Conservation (phyloP, 75 land plant genomes). For the Chamaecyparis obtusa region DNA sequence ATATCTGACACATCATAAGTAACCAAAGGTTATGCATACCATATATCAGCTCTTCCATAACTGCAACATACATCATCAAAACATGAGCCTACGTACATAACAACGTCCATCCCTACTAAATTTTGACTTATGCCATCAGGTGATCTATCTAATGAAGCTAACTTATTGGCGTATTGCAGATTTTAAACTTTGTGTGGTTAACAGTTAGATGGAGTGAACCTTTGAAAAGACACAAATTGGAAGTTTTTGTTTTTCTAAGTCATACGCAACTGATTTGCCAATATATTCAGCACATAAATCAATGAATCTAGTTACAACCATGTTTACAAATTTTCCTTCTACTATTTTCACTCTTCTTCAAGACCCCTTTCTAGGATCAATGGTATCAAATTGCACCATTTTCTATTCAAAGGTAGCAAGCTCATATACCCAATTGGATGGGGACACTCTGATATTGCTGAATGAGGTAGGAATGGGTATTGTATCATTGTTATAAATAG, state of each 20-base stretch:
- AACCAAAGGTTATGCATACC: background rate
- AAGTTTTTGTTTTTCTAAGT: background rate
- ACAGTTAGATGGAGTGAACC: background rate
- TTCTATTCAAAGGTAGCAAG: background rate
- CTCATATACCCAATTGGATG: background rate
- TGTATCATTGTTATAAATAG: background rate
- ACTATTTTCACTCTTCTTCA: no score
- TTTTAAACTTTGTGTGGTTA: background rate
- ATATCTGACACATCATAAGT: background rate
- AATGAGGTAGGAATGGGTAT: background rate
- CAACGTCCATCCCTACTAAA: background rate
- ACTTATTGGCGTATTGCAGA: background rate
- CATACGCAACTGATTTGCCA: background rate
- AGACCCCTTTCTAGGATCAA: no score
- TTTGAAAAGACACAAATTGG: background rate
- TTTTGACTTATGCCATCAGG: background rate
- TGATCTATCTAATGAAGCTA: background rate
- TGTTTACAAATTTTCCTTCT: no score
- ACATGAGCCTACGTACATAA: background rate
- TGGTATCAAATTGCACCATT: background rate
- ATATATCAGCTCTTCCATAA: background rate
- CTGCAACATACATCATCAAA: background rate
- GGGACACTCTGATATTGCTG: background rate
- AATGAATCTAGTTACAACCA: background rate
- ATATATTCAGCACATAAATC: background rate